Evolutionary conservation across 83 land plant species (phyloP).

Genomic region (Diphasiastrum complanatum): DNA sequence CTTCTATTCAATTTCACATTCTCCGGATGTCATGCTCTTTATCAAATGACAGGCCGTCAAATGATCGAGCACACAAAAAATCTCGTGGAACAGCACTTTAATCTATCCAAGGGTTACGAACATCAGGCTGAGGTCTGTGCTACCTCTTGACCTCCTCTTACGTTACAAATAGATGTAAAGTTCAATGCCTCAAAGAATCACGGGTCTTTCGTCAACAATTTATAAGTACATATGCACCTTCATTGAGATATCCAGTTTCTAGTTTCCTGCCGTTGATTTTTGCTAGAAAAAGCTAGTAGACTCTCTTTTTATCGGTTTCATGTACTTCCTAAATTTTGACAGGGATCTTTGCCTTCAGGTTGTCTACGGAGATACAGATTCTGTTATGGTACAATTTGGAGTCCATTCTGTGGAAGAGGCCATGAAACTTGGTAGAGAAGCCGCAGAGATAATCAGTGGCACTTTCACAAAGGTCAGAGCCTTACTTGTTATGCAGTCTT

Average conservation of each 20-base stretch:
- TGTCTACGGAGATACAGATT: conserved; percentile 97
- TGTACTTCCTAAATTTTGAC: too few relatives aligned
- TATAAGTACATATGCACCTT: too few relatives aligned
- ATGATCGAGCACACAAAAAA: conserved; percentile 98
- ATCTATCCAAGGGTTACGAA: conserved; percentile 52
- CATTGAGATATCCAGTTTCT: too few relatives aligned
- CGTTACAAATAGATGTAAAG: too few relatives aligned
- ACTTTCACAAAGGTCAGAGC: conserved; percentile 76
- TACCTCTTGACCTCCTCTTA: background rate
- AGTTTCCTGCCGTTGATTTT: too few relatives aligned
- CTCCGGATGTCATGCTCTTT: too few relatives aligned
- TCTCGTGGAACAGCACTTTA: conserved; percentile 82
- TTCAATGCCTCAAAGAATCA: too few relatives aligned
- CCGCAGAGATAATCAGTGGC: conserved; percentile 82
- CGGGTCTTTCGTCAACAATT: too few relatives aligned
- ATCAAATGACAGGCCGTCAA: conserved; percentile 68
- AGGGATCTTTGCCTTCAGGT: too few relatives aligned
- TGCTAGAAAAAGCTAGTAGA: too few relatives aligned
- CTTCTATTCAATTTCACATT: too few relatives aligned
- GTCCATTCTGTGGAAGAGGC: conserved; percentile 68
- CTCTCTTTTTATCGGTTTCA: too few relatives aligned
- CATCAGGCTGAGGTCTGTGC: conserved; percentile 69
- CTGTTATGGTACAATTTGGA: conserved; percentile 99
- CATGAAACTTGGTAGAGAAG: conserved; percentile 90
- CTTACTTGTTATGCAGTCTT: background rate